Percentiles rank a stretch among this genome's conserved stretches.
Evolutionary conservation across 352 stramenopile species (phyloP).

Genomic region (Achlya hypogyna): DNA sequence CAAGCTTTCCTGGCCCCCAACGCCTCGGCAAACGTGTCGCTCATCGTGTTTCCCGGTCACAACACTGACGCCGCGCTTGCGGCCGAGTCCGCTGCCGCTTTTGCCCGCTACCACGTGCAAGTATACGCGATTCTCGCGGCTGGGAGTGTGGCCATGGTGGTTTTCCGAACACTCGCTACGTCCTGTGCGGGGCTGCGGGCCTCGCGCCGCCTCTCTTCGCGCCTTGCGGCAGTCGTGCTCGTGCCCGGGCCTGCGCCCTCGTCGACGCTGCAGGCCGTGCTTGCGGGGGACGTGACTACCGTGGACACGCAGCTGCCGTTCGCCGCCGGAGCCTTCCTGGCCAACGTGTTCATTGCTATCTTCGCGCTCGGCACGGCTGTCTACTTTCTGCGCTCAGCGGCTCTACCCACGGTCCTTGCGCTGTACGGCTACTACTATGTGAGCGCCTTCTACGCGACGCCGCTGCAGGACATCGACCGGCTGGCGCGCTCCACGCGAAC

Average conservation of each 20-base stretch:
- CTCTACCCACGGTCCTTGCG: neutral
- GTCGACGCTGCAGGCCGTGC: neutral
- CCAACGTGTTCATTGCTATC: neutral
- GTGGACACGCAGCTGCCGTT: neutral
- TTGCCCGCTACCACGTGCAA: neutral
- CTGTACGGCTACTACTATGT: slow-evolving; percentile 45
- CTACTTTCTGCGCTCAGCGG: neutral
- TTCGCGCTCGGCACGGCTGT: neutral
- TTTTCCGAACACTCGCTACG: slow-evolving; percentile 1
- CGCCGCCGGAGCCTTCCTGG: neutral
- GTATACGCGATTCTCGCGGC: neutral
- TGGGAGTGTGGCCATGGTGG: neutral
- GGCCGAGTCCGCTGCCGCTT: neutral
- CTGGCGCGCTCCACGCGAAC: slow-evolving; percentile 20
- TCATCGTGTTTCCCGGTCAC: neutral
- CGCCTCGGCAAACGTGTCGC: slow-evolving; percentile 18
- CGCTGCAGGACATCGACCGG: slow-evolving; percentile 29
- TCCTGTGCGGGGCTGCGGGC: slow-evolving; percentile 7
- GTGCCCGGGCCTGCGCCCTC: neutral
- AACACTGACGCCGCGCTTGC: neutral
- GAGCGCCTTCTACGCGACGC: slow-evolving; percentile 58
- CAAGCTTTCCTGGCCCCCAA: neutral
- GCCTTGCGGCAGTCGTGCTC: neutral
- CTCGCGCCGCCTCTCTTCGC: neutral
- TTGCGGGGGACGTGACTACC: neutral